These are phyloP conservation scores for Hortiboletus rubellus DNA, from an alignment of 1,284 basidiomycete species.

Conservation along the genomic window DNA sequence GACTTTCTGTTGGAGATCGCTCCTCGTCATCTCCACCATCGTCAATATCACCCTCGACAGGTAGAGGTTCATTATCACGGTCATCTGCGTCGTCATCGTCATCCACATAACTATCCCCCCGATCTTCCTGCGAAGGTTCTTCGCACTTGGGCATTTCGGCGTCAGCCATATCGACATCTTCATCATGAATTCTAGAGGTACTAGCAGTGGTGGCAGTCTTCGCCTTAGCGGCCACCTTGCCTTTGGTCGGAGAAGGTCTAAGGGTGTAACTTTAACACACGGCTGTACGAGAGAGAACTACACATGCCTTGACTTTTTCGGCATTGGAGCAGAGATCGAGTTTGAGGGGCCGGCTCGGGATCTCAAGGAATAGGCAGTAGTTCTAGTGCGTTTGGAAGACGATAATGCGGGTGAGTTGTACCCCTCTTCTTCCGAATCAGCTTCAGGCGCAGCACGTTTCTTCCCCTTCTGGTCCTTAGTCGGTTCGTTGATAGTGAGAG, in stretches of 20 bases:
- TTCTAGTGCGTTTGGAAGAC: conserved; percentile 58
- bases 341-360: conserved; percentile 49
- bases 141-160: conserved; percentile 58
- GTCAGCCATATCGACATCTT: conserved; percentile 76
- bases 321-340: conserved; percentile 57
- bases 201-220: conserved; percentile 58
- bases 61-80: conserved; percentile 47
- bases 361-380: conserved; percentile 63
- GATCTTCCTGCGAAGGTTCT: conserved; percentile 53
- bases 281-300: conserved; percentile 11
- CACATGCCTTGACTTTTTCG: conserved; percentile 66
- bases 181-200: conserved; percentile 61
- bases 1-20: conserved; percentile 31
- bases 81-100: conserved; percentile 48
- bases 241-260: conserved; percentile 55
- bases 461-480: conserved; percentile 74
- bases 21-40: conserved; percentile 46
- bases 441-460: conserved; percentile 78
- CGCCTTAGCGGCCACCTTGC: conserved; percentile 60
- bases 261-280: conserved; percentile 14
- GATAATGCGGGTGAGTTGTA: conserved; percentile 42
- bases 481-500: conserved; percentile 75
- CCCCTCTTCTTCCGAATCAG: conserved; percentile 58
- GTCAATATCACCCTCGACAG: conserved; percentile 38
- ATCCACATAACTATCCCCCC: conserved; percentile 41